Base-by-base conservation (phyloP, 257 asterid species). In the Fraxinus quadrangulata region DNA sequence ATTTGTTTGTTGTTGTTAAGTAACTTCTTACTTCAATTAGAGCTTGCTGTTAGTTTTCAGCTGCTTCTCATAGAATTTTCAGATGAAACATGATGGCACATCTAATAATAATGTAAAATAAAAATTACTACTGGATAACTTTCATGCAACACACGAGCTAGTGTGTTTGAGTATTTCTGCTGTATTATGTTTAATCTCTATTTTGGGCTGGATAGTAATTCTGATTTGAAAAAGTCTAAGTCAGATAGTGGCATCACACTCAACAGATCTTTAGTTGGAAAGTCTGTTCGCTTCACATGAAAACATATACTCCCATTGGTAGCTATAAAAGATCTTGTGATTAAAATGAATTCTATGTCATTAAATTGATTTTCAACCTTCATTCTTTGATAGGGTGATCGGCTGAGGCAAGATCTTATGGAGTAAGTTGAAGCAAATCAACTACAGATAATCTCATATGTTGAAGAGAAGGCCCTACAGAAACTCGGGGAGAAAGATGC, bases 361-460 rank as follows among this genome's bases (percentile, higher is more conserved):
- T 47, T 47, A 47, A 47, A 47, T 47, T 14, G 5, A 14, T 47
- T 47, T 14, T 3, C 19, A 16, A 47, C 11, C 56, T 11, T 47
- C 56, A 47, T 47, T 12, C 19, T 79, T 67, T 76, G 47, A 71
- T 47, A 96, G 99, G 97, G 96, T 17, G 97, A 96, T 5, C 94
- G 91, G 26, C 73, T 93, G 66, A 85, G 93, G 82, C 97, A 92
- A 87, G 92, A 91, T 51, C 73, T 96, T 37, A 26, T 88, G 54
- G 98, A 88, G 81, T 93, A 93, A 83, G 84, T 90, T 83, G 98
- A 90, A 73, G 90, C 93, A 31, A 87, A 85, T 74, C 97, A 96
- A 79, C 91, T 96, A 73, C 97, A 90, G 66, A 90, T 92, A 2
- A 80, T 96, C 82, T 86, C 97, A 56, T 90, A 88, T 19, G 81